Conservation (phyloP, 192 early-diverging fungal genomes). For the Coemansia sp. region DNA sequence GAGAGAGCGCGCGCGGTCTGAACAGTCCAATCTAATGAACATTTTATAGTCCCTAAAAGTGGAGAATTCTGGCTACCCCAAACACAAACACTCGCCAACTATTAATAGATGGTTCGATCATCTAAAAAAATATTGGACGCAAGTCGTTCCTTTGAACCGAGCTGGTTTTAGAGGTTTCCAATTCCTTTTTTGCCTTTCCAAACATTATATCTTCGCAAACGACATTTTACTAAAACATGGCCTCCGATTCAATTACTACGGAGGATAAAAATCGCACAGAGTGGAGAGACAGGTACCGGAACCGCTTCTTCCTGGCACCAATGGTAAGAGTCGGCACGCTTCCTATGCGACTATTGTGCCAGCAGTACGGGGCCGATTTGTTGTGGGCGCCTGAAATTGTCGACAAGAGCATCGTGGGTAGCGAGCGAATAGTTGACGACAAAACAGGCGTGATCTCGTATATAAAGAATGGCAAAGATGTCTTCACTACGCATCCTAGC, state of each 20-base stretch:
- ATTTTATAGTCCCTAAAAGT: not conserved
- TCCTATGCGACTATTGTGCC: constrained; percentile 82
- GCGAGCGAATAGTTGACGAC: constrained; percentile 69
- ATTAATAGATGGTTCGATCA: not conserved
- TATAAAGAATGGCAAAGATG: constrained; percentile 57
- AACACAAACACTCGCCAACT: not conserved
- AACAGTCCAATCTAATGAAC: not conserved
- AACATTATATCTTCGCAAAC: not conserved
- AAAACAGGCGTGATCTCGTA: constrained; percentile 79
- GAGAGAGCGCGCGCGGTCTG: not conserved
- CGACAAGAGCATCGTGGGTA: constrained; percentile 79
- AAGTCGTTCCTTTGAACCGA: not conserved
- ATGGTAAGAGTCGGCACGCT: constrained; percentile 95
- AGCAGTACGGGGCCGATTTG: constrained; percentile 90
- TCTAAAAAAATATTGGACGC: too few species aligned
- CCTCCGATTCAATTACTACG: not conserved
- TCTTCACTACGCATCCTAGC: constrained; percentile 72
- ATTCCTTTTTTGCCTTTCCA: not conserved
- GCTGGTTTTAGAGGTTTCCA: not conserved
- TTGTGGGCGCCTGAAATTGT: constrained; percentile 93
- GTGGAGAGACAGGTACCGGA: constrained; percentile 43
- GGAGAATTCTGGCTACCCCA: not conserved
- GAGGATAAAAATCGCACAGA: not conserved
- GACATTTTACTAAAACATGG: not conserved
- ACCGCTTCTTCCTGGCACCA: constrained; percentile 81